These are phyloP conservation scores for Syzygium aqueum DNA, from an alignment of 345 rosid genomes.

Conservation along the genomic window DNA sequence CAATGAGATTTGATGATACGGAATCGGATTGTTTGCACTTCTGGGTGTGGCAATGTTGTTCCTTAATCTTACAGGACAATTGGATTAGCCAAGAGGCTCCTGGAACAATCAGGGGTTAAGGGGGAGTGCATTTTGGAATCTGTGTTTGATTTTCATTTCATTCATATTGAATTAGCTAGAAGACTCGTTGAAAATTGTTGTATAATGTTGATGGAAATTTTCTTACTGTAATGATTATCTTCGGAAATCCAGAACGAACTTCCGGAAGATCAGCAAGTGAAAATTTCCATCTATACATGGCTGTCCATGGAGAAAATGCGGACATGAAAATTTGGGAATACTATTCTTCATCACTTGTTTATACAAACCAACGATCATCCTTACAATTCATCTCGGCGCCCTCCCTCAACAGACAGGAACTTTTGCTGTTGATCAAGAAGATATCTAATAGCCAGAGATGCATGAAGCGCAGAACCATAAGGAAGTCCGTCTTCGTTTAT, in stretches of 20 bases:
- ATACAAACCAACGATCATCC: background rate
- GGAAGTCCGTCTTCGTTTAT: slow-evolving; percentile 71
- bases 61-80: background rate
- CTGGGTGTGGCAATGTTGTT: background rate
- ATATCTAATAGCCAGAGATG: slow-evolving; percentile 61
- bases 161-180: background rate
- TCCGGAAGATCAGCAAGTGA: background rate
- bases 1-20: background rate
- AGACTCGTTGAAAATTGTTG: background rate
- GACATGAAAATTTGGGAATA: background rate
- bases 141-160: background rate
- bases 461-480: slow-evolving; percentile 88
- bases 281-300: background rate
- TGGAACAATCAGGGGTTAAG: background rate
- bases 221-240: background rate
- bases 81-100: background rate
- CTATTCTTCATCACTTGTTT: background rate
- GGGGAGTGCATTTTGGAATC: background rate
- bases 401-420: background rate
- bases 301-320: background rate
- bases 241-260: background rate
- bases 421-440: background rate
- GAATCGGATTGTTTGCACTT: background rate
- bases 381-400: slow-evolving; percentile 53
- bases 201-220: background rate